A percentile compares a stretch with the other conserved stretches of the same genome.
These are phyloP conservation scores for Pilatotrama ljubarskyi DNA, from an alignment of 768 basidiomycete species.

Conservation along the genomic window DNA sequence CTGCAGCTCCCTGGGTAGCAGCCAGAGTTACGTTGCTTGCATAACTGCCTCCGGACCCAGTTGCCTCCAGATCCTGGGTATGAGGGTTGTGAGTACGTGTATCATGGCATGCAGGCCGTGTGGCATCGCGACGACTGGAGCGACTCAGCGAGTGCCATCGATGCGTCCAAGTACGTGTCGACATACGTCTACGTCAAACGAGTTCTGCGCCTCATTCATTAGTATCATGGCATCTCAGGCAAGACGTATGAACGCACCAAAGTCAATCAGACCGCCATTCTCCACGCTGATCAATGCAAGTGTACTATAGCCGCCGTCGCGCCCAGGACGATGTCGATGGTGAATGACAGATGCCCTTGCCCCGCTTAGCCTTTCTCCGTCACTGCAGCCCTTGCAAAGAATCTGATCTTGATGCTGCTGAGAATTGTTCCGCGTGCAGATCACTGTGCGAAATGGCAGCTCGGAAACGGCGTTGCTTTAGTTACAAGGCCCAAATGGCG, in stretches of 20 bases:
- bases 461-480: constrained; percentile 11
- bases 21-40: too few relatives aligned
- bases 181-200: too few relatives aligned
- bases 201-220: too few relatives aligned
- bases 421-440: constrained; percentile 18
- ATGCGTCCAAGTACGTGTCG: too few relatives aligned
- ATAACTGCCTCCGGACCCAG: too few relatives aligned
- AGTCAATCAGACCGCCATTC: background rate
- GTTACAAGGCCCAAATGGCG: constrained; percentile 6
- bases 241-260: background rate
- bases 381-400: background rate
- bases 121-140: too few relatives aligned
- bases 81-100: too few relatives aligned
- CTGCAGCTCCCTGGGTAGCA: too few relatives aligned
- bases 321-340: background rate
- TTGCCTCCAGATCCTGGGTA: too few relatives aligned
- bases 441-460: constrained; percentile 14
- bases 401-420: background rate
- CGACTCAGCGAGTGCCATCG: too few relatives aligned
- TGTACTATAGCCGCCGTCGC: background rate
- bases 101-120: too few relatives aligned
- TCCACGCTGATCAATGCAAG: background rate
- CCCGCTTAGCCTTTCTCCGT: background rate
- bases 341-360: background rate
- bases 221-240: too few relatives aligned